Conservation (phyloP, 2,329 filamentous ascomycete genomes). For the Arthroderma uncinatum region DNA sequence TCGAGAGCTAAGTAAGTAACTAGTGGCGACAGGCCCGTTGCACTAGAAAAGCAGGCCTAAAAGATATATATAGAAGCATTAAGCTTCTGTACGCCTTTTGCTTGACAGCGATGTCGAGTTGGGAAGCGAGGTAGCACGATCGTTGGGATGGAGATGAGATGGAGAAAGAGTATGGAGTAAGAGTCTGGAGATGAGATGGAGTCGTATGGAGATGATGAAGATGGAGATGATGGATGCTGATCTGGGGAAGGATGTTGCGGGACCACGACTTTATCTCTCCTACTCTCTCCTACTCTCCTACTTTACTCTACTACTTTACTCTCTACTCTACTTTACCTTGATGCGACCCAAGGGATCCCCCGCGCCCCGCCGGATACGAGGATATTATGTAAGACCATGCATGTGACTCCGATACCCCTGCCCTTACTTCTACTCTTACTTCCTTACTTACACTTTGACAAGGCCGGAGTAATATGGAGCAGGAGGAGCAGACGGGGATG, state of each 20-base stretch:
- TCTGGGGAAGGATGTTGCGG: too few relatives aligned
- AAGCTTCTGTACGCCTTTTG: not conserved
- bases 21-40: too few relatives aligned
- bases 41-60: too few relatives aligned
- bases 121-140: too few relatives aligned
- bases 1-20: too few relatives aligned
- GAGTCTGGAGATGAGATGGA: not conserved
- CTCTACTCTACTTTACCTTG: not conserved
- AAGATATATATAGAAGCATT: not conserved
- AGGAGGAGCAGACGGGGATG: not conserved
- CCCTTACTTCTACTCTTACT: not conserved
- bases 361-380: not conserved
- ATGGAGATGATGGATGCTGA: not conserved
- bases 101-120: too few relatives aligned
- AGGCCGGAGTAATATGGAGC: not conserved
- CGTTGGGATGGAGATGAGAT: not conserved
- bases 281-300: not conserved
- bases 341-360: not conserved
- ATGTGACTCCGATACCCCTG: not conserved
- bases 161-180: not conserved
- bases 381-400: not conserved
- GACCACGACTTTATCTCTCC: not conserved
- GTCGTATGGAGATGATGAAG: not conserved
- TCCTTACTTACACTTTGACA: too few relatives aligned
- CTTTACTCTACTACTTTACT: not conserved